Percentiles rank a stretch among this genome's conserved stretches.
These are phyloP conservation scores for Apiospora koreana DNA, from an alignment of 2,329 filamentous ascomycete genomes.

Conservation along the genomic window DNA sequence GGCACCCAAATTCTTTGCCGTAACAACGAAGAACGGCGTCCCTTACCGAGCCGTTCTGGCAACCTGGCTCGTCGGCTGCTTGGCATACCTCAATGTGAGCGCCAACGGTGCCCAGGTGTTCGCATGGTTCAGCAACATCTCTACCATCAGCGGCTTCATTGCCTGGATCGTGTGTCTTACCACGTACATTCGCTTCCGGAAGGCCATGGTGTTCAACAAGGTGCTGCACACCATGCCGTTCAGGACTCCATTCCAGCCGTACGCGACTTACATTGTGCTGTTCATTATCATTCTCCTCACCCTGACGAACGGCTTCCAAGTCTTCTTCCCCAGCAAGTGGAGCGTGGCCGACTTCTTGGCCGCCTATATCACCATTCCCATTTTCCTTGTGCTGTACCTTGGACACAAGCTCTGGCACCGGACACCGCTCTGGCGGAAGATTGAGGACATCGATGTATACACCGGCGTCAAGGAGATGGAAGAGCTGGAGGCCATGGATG, in stretches of 20 bases:
- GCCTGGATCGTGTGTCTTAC: constrained; percentile 61
- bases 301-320: constrained; percentile 74
- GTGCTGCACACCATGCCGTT: constrained; percentile 54
- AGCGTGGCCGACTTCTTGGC: constrained; percentile 64
- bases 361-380: constrained; percentile 63
- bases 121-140: constrained; percentile 71
- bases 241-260: constrained; percentile 58
- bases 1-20: constrained; percentile 62
- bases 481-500: constrained; percentile 52
- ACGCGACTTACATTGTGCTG: constrained; percentile 63
- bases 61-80: constrained; percentile 61
- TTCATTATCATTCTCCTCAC: constrained; percentile 61
- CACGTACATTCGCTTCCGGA: constrained; percentile 61
- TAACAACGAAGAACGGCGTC: constrained; percentile 62
- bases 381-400: constrained; percentile 61
- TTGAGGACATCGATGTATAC: constrained; percentile 54
- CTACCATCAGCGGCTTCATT: constrained; percentile 62
- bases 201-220: constrained; percentile 54
- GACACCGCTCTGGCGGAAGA: constrained; percentile 43
- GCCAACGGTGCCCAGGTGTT: constrained; percentile 65
- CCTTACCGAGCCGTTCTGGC: constrained; percentile 57
- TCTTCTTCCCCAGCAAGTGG: constrained; percentile 70
- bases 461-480: constrained; percentile 66
- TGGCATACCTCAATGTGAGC: constrained; percentile 71
- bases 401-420: constrained; percentile 58